phyloP scores from a whole-genome alignment of 805 yeast species.

The Yamadazyma phyllophila region DNA sequence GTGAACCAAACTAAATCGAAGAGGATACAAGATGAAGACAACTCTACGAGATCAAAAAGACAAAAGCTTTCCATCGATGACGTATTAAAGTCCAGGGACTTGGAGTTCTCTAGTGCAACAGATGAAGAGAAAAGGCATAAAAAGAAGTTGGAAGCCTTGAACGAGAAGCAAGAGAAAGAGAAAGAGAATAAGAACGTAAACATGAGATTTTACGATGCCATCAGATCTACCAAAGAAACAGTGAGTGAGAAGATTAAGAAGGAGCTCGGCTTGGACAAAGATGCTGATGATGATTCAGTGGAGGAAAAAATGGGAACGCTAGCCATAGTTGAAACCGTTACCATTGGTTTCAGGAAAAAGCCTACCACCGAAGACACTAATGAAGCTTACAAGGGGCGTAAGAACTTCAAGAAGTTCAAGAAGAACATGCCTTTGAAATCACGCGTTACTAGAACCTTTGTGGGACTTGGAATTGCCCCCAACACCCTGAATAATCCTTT shows the following conservation, averaged over 20 bases:
- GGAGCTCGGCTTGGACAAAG: slow-evolving; percentile 24
- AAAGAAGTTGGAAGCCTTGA: background rate
- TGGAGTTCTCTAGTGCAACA: slow-evolving; percentile 5
- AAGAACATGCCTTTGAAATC: slow-evolving; percentile 21
- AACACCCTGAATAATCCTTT: background rate
- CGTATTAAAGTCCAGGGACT: slow-evolving; percentile 2
- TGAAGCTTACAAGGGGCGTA: slow-evolving; percentile 15
- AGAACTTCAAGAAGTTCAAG: slow-evolving; percentile 32
- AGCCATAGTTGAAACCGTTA: slow-evolving; percentile 31
- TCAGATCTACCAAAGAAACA: slow-evolving; percentile 23
- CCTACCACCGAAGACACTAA: background rate
- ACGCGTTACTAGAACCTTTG: slow-evolving; percentile 20
- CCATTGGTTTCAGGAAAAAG: slow-evolving; percentile 16
- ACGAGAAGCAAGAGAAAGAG: background rate
- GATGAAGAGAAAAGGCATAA: background rate
- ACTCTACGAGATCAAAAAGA: background rate
- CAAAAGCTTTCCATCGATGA: slow-evolving; percentile 1
- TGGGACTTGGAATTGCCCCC: slow-evolving; percentile 15
- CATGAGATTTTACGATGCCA: slow-evolving; percentile 22
- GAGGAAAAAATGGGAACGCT: slow-evolving; percentile 19
- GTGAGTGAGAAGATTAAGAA: slow-evolving; percentile 21
- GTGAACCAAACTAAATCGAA: too few species aligned
- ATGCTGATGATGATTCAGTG: slow-evolving; percentile 11
- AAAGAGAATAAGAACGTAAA: background rate
- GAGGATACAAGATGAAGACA: too few species aligned